A percentile compares a stretch with the other conserved stretches of the same genome.
Evolutionary conservation across 2,329 filamentous ascomycete species (phyloP).

Genomic region (Truncatella angustata): DNA sequence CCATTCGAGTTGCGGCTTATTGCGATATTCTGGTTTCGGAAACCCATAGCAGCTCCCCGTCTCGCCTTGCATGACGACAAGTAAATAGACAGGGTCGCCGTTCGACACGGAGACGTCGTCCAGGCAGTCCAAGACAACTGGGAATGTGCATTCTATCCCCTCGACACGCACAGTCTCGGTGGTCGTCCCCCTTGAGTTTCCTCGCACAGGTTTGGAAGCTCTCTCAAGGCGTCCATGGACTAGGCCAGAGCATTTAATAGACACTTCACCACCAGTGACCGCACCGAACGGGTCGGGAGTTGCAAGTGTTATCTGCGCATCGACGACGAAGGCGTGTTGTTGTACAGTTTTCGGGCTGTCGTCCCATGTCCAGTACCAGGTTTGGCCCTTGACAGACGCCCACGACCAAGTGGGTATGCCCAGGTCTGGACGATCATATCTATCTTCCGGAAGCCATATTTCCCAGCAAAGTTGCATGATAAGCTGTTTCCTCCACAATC

Average conservation of each 20-base stretch:
- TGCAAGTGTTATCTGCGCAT: neutral
- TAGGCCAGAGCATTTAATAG: neutral
- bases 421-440: neutral
- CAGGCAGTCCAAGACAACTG: neutral
- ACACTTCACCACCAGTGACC: neutral
- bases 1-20: neutral
- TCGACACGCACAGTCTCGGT: neutral
- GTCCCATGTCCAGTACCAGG: neutral
- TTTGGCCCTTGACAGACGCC: neutral
- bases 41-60: neutral
- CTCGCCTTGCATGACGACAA: neutral
- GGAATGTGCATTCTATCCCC: neutral
- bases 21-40: neutral
- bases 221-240: neutral
- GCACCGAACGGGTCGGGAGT: conserved; percentile 1
- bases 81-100: neutral
- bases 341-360: neutral
- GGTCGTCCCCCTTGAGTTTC: neutral
- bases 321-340: neutral
- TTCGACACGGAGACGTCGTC: neutral
- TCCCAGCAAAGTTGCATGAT: neutral
- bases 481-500: neutral
- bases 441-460: neutral
- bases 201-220: neutral
- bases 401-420: conserved; percentile 4